phyloP scores from a whole-genome alignment of 2,329 filamentous ascomycete species.

The Bipolaris sorokiniana region DNA sequence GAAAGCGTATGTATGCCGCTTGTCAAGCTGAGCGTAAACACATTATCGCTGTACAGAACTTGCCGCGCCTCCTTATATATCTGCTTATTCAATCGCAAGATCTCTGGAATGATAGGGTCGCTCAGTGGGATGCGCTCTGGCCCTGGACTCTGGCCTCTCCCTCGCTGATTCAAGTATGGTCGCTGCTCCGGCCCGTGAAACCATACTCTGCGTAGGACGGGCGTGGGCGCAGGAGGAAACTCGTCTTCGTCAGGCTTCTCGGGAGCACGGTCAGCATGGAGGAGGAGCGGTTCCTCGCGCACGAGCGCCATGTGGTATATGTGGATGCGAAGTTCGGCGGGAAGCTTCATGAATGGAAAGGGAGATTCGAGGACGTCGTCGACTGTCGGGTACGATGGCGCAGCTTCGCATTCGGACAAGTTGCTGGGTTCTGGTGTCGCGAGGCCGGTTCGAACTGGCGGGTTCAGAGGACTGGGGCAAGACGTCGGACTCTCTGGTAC shows the following conservation, averaged over 20 bases:
- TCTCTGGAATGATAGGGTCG: slow-evolving; percentile 48
- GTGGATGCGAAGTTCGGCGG: slow-evolving; percentile 54
- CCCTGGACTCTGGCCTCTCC: not conserved
- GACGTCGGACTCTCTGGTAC: not conserved
- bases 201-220: slow-evolving; percentile 1
- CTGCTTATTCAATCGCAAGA: slow-evolving; percentile 50
- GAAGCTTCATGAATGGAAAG: slow-evolving; percentile 53
- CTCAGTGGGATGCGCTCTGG: slow-evolving; percentile 4
- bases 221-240: not conserved
- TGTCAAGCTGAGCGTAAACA: slow-evolving; percentile 47
- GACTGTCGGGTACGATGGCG: not conserved
- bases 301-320: slow-evolving; percentile 52
- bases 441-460: slow-evolving; percentile 19
- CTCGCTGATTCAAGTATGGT: not conserved
- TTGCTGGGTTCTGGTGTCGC: slow-evolving; percentile 31
- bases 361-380: slow-evolving; percentile 1
- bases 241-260: slow-evolving; percentile 20
- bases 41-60: slow-evolving; percentile 42
- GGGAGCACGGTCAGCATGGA: slow-evolving; percentile 31
- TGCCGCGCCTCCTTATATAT: slow-evolving; percentile 46
- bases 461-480: not conserved
- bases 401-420: slow-evolving; percentile 22
- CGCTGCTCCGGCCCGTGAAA: not conserved
- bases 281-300: slow-evolving; percentile 36
- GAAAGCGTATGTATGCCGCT: slow-evolving; percentile 49